Base-by-base conservation (phyloP, 2,329 filamentous ascomycete genomes). In the Tolypocladium pustulatum region DNA sequence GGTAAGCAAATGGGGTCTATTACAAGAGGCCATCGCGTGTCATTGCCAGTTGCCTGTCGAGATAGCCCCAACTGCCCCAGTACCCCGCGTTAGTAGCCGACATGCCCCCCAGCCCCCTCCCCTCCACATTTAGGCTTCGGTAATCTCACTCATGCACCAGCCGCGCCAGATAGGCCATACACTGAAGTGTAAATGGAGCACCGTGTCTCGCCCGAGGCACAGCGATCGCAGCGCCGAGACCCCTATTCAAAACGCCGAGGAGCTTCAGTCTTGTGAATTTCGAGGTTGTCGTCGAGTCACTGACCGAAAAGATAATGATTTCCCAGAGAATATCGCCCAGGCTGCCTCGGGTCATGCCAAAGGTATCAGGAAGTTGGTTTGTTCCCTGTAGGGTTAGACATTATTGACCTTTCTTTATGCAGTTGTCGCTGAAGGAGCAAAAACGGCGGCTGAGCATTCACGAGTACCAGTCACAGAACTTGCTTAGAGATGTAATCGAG, bases 391-490 rank as follows among this genome's bases (percentile, higher is more conserved):
- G 7, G 9, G 4, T n/a, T 32, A 12, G 3, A 52, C 4, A 30
- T 6, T 17, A n/a, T 20, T 52, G 20, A 52, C 27, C 9, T 4
- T 25, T 20, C 1, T 5, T 13, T 8, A 30, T 6, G n/a, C 38
- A 63, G 62, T 36, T 55, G 10, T 43, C 15, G 3, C 15, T 55
- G 1, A 55, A 22, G 30, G 32, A 25, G 22, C 61, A 63, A 37
- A 37, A 40, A 4, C 58, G 62, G 30, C 30, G 34, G 2, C 60
- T 71, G 13, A 70, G 62, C 46, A 58, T 72, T 30, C 68, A 69
- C 43, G 63, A 67, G 46, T 64, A 66, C 49, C 65, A 71, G 51
- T 68, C 69, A 2, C 66, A 69, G 43, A 37, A 62, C 17, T 53
- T 72, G 27, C 62, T 71, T 3, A 60, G 55, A 60, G 55, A 69